Conservation (phyloP, 441 rosid genomes). For the Adansonia gregorii region DNA sequence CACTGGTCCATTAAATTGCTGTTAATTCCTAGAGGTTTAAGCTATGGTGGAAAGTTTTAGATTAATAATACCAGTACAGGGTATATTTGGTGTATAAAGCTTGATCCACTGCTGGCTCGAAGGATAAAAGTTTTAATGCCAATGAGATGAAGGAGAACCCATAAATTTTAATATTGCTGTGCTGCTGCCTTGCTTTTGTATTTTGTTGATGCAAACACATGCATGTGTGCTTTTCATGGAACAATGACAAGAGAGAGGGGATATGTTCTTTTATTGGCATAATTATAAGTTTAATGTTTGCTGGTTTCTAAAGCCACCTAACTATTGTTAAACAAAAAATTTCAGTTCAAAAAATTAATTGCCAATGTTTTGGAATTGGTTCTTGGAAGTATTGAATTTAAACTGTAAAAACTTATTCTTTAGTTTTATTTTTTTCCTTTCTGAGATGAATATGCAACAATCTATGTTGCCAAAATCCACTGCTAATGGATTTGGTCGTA, state of each 20-base stretch:
- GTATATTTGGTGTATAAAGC: neutral
- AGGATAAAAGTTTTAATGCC: neutral
- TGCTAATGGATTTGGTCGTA: conserved; percentile 69
- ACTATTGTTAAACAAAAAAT: neutral
- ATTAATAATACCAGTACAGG: neutral
- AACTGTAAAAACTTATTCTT: neutral
- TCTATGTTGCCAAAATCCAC: conserved; percentile 53
- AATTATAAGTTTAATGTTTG: neutral
- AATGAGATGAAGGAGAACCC: neutral
- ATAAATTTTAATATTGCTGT: neutral
- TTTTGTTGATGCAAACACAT: neutral
- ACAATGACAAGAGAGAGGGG: conserved; percentile 1
- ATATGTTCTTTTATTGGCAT: neutral
- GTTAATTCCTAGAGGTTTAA: neutral
- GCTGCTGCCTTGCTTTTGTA: neutral
- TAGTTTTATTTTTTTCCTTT: neutral
- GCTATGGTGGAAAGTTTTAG: conserved; percentile 2
- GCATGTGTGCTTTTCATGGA: neutral
- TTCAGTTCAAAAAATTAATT: neutral
- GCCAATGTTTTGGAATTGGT: conserved; percentile 1
- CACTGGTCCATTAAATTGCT: neutral
- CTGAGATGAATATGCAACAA: conserved; percentile 64
- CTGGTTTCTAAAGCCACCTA: neutral
- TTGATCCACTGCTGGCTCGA: neutral
- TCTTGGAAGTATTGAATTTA: neutral